These are phyloP conservation scores for Malassezia pachydermatis DNA, from an alignment of 1,284 basidiomycete genomes.

Conservation along the genomic window DNA sequence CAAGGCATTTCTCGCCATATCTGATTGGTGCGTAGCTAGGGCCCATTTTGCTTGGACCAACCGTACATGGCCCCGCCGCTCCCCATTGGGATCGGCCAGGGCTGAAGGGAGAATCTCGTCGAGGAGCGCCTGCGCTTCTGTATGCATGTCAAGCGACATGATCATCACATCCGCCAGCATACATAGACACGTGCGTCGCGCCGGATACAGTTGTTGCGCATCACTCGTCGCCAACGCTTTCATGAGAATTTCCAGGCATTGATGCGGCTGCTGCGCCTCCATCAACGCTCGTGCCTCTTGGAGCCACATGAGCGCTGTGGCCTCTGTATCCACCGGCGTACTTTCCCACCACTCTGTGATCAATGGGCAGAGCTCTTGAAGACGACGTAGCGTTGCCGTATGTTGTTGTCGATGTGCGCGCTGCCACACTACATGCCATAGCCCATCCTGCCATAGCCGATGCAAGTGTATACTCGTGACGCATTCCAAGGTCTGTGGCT, in stretches of 20 bases:
- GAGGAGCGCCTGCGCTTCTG: slow-evolving; percentile 5
- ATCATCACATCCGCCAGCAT: slow-evolving; percentile 9
- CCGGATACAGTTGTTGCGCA: slow-evolving; percentile 8
- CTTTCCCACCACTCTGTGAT: background rate
- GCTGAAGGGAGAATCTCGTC: slow-evolving; percentile 12
- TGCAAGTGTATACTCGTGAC: background rate
- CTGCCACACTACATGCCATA: slow-evolving; percentile 9
- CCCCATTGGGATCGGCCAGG: slow-evolving; percentile 13
- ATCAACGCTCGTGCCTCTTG: slow-evolving; percentile 4
- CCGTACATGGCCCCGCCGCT: slow-evolving; percentile 7
- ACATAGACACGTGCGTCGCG: slow-evolving; percentile 10
- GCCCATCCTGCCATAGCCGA: slow-evolving; percentile 3
- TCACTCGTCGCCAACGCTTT: slow-evolving; percentile 4
- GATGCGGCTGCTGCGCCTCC: slow-evolving; percentile 8
- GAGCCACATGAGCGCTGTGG: background rate
- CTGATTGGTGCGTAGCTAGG: background rate
- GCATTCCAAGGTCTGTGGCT: background rate
- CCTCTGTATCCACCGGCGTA: background rate
- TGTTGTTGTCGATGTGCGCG: slow-evolving; percentile 9
- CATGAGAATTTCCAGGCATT: slow-evolving; percentile 8
- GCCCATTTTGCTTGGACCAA: background rate
- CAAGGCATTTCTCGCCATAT: slow-evolving; percentile 2
- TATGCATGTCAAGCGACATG: slow-evolving; percentile 1
- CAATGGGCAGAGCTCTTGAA: slow-evolving; percentile 4
- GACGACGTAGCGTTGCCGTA: slow-evolving; percentile 2